A percentile compares a stretch with the other conserved stretches of the same genome.
phyloP scores from a whole-genome alignment of 805 yeast genomes.

The Metschnikowia amazonensis region DNA sequence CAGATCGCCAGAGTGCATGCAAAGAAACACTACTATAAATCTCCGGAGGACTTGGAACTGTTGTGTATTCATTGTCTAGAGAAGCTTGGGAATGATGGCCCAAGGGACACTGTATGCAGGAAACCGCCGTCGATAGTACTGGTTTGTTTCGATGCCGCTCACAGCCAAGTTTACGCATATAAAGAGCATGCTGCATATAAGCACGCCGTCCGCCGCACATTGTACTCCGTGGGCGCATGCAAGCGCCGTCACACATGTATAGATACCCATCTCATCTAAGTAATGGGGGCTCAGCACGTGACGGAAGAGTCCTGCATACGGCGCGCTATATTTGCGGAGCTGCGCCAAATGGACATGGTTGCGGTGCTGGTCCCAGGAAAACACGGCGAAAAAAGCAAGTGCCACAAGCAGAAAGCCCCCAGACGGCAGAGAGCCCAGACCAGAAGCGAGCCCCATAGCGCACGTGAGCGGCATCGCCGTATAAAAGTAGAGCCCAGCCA shows the following conservation, averaged over 20 bases:
- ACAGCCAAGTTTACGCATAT: slow-evolving; percentile 49
- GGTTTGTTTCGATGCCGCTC: slow-evolving; percentile 51
- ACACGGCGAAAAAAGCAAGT: slow-evolving; percentile 22
- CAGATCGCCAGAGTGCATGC: no score
- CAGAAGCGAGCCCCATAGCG: slow-evolving; percentile 3
- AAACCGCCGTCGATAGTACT: slow-evolving; percentile 40
- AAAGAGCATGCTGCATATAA: slow-evolving; percentile 24
- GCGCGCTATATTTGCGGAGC: slow-evolving; percentile 54
- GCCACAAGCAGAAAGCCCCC: background rate
- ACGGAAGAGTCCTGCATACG: slow-evolving; percentile 48
- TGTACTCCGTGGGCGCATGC: slow-evolving; percentile 13
- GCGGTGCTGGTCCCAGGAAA: slow-evolving; percentile 50
- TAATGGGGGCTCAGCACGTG: slow-evolving; percentile 65
- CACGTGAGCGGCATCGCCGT: slow-evolving; percentile 41
- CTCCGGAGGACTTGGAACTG: no score
- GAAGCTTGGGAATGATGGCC: slow-evolving; percentile 34
- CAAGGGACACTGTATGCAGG: slow-evolving; percentile 26
- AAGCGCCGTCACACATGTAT: slow-evolving; percentile 33
- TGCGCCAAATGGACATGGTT: slow-evolving; percentile 50
- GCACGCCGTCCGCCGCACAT: slow-evolving; percentile 21
- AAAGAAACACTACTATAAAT: no score
- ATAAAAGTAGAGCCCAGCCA: slow-evolving; percentile 62
- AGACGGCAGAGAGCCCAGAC: background rate
- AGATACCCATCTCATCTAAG: slow-evolving; percentile 59
- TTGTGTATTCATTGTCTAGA: no score